Conservation (phyloP, 179 eudicot genomes). For the Beta corolliflora region DNA sequence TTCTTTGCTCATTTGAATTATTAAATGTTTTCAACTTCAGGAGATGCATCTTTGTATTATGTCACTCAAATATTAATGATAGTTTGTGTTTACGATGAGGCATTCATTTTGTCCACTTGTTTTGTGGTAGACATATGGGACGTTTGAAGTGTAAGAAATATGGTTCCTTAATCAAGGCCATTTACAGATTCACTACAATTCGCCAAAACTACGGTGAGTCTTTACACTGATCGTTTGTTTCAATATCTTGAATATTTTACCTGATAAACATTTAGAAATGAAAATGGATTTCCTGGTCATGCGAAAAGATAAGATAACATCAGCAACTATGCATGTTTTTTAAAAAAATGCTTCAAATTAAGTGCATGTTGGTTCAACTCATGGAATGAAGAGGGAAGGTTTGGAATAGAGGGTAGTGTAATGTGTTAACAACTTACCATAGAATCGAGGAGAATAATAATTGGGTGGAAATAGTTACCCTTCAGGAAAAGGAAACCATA, state of each 20-base stretch:
- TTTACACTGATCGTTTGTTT: not conserved
- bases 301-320: not conserved
- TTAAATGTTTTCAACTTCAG: not conserved
- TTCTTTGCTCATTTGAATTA: not conserved
- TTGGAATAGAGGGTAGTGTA: too few species aligned
- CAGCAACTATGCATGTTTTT: too few species aligned
- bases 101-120: constrained; percentile 1
- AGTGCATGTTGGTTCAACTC: too few species aligned
- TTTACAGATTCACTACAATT: constrained; percentile 67
- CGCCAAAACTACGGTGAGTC: constrained; percentile 84
- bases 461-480: too few species aligned
- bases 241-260: constrained; percentile 5
- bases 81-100: not conserved
- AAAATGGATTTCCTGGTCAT: not conserved
- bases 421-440: too few species aligned
- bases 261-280: not conserved
- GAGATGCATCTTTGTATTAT: not conserved
- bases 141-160: constrained; percentile 54
- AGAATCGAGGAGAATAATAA: too few species aligned
- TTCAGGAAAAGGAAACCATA: too few species aligned
- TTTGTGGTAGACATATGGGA: constrained; percentile 87
- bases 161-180: constrained; percentile 73
- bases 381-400: too few species aligned
- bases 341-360: too few species aligned
- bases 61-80: too few species aligned